Evolutionary conservation across 805 yeast genomes (phyloP).

Genomic region (Nakazawaea ernobii): DNA sequence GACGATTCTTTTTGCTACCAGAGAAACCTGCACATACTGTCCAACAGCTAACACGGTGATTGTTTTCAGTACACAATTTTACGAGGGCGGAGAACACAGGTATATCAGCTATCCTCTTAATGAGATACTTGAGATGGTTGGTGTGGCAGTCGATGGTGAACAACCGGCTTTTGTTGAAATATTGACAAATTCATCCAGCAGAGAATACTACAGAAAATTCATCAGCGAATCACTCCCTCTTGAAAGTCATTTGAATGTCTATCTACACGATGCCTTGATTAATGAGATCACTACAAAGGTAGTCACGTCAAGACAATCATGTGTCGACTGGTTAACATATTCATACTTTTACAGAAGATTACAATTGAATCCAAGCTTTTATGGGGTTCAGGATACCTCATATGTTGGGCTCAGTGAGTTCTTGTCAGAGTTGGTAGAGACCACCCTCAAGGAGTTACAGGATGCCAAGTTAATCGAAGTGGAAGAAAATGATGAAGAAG

Average conservation of each 20-base stretch:
- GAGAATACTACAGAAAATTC: constrained; percentile 65
- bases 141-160: constrained; percentile 23
- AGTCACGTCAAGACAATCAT: constrained; percentile 68
- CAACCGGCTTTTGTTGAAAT: constrained; percentile 42
- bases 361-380: constrained; percentile 79
- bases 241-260: constrained; percentile 64
- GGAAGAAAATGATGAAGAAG: constrained; percentile 33
- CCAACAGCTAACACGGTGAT: constrained; percentile 54
- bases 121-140: constrained; percentile 63
- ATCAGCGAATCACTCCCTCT: constrained; percentile 72
- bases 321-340: constrained; percentile 86
- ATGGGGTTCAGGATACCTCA: constrained; percentile 65
- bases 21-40: constrained; percentile 43
- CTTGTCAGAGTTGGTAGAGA: constrained; percentile 79
- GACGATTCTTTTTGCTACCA: constrained; percentile 53
- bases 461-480: constrained; percentile 60
- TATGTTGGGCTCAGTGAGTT: constrained; percentile 72
- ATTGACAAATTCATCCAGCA: constrained; percentile 48
- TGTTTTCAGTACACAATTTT: constrained; percentile 64
- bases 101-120: constrained; percentile 62
- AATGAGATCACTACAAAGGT: constrained; percentile 67
- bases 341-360: constrained; percentile 79
- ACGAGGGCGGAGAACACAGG: constrained; percentile 70
- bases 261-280: constrained; percentile 61
- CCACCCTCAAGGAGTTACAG: constrained; percentile 54